Evolutionary conservation across 2,329 filamentous ascomycete species (phyloP).

Genomic region (Setomelanomma holmii): DNA sequence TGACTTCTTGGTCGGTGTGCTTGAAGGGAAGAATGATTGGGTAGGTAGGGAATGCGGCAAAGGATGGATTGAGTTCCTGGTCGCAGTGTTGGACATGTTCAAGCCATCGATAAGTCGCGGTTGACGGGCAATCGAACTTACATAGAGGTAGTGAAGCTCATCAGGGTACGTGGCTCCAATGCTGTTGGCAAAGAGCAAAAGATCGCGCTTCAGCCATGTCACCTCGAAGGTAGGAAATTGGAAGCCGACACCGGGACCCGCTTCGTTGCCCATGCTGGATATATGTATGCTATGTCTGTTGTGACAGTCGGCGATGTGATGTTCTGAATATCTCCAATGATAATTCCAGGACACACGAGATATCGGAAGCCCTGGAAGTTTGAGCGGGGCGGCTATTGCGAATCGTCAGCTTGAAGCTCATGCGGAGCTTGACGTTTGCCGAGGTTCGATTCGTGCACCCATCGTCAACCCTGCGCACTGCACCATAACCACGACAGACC

Average conservation of each 20-base stretch:
- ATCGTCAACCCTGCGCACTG: slow-evolving; percentile 14
- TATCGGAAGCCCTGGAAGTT: slow-evolving; percentile 18
- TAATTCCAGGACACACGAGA: slow-evolving; percentile 1
- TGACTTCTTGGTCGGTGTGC: slow-evolving; percentile 74
- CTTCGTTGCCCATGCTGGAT: slow-evolving; percentile 40
- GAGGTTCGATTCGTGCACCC: slow-evolving; percentile 39
- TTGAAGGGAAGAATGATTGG: slow-evolving; percentile 86
- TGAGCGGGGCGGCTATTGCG: slow-evolving; percentile 37
- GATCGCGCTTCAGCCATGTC: slow-evolving; percentile 86
- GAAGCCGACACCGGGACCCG: slow-evolving; percentile 69
- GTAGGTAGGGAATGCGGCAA: slow-evolving; percentile 89
- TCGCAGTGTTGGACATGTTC: too few relatives aligned
- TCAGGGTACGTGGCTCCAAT: slow-evolving; percentile 80
- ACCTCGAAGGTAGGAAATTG: slow-evolving; percentile 79
- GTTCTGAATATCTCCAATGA: neutral
- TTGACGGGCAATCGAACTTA: slow-evolving; percentile 52
- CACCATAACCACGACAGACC: too few relatives aligned
- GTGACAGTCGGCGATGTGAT: neutral
- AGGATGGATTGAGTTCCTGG: slow-evolving; percentile 88
- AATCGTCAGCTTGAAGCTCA: slow-evolving; percentile 24
- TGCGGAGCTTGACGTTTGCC: slow-evolving; percentile 39
- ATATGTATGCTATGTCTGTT: neutral
- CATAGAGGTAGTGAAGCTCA: slow-evolving; percentile 92
- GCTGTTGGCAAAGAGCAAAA: slow-evolving; percentile 86
- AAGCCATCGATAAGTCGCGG: neutral